Base-by-base conservation (phyloP, 768 basidiomycete species). In the Rossbeevera mucosa region DNA sequence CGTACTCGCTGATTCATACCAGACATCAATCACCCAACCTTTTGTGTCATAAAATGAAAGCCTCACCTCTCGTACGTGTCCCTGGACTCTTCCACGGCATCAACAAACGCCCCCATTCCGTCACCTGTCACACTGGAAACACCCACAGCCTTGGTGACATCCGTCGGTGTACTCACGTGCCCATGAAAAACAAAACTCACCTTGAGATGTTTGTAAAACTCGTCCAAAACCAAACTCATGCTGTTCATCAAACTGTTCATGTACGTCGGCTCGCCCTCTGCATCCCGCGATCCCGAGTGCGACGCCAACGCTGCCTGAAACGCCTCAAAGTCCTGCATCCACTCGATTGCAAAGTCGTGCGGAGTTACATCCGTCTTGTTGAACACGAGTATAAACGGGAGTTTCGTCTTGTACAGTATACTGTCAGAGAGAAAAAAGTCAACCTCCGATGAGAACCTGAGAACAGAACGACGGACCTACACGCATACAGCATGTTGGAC, bases 401-500 rank as follows among this genome's bases (percentile, higher is more conserved):
- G 76, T 57, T 94, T 92, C 6, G 94, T 98, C 73, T 99, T 99
- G 76, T 99, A 99, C 14, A 99, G 74, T 59, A 99, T 98, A 56
- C 93, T 94, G 31, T 38, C 25, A 47, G 13, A 28, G 18, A 30
- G 21, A 43, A 44, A 20, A 4, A 48, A 9, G 18, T 47, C 5
- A 49, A 29, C 36, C 0, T 21, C 14, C 2, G 6, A 43, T 24
- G 44, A 44, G 55, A 52, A 44, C 44, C 31, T 4, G 38, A 40
- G 28, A 38, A 43, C n/a, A 43, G 14, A 25, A 53, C 18, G 36
- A 38, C 57, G 52, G 52, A 88, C 89, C 91, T 93, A 78, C 96
- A 99, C 2, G 96, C 96, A 64, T 98, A 99, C 40, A 99, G 79
- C 96, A 99, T 99, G 71, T 99, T 99, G 18, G 87, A 91, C 96